A percentile compares a stretch with the other conserved stretches of the same genome.
Evolutionary conservation across 2,329 filamentous ascomycete species (phyloP).

Genomic region (Huntiella omanensis): DNA sequence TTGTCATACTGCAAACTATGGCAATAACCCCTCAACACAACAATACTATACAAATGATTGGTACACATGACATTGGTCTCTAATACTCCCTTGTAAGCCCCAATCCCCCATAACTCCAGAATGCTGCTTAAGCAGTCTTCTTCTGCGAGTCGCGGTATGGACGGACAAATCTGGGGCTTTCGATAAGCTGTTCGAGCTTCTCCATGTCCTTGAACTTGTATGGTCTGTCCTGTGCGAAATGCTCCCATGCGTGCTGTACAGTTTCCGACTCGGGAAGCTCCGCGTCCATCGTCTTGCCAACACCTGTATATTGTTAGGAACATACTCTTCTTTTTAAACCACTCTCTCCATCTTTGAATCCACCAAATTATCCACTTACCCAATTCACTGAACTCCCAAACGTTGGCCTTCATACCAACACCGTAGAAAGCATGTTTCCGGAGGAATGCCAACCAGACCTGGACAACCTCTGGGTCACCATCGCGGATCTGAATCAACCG

Average conservation of each 20-base stretch:
- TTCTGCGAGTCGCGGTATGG: slow-evolving; percentile 8
- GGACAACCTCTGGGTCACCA: slow-evolving; percentile 71
- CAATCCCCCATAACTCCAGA: background rate
- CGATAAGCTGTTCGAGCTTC: slow-evolving; percentile 8
- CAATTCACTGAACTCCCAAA: slow-evolving; percentile 69
- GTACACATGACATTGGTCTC: background rate
- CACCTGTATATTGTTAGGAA: slow-evolving; percentile 2
- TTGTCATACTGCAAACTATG: background rate
- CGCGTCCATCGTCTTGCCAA: slow-evolving; percentile 10
- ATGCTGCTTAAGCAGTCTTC: background rate
- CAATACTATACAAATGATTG: background rate
- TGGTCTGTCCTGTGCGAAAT: slow-evolving; percentile 11
- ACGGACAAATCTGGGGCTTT: slow-evolving; percentile 9
- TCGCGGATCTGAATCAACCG: slow-evolving; percentile 85
- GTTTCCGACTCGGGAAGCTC: slow-evolving; percentile 9
- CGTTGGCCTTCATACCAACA: slow-evolving; percentile 97
- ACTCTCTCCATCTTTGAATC: background rate
- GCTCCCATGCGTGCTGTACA: slow-evolving; percentile 8
- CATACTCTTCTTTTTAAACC: background rate
- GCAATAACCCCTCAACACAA: background rate
- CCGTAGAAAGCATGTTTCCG: slow-evolving; percentile 86
- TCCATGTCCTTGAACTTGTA: slow-evolving; percentile 10
- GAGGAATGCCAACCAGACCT: slow-evolving; percentile 82
- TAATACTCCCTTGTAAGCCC: background rate
- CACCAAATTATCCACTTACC: slow-evolving; percentile 20